A percentile compares a stretch with the other conserved stretches of the same genome.
Evolutionary conservation across 768 basidiomycete species (phyloP).

Genomic region (Inosperma sp.): DNA sequence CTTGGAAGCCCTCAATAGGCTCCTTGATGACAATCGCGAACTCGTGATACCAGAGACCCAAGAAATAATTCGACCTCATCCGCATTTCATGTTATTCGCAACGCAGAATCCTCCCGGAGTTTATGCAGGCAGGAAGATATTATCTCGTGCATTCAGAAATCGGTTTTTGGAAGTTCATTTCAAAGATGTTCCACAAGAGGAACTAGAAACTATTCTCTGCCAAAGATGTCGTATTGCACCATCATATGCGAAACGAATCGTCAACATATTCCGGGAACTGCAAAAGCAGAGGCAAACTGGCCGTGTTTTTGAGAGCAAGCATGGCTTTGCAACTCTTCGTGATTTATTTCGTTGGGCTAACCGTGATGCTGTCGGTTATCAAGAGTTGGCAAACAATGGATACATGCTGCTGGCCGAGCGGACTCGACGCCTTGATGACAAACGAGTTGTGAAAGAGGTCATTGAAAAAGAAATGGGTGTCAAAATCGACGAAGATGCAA

Average conservation of each 20-base stretch:
- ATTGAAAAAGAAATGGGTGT: slow-evolving; percentile 89
- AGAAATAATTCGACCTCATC: slow-evolving; percentile 89
- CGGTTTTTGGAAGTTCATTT: slow-evolving; percentile 98
- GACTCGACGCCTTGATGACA: slow-evolving; percentile 80
- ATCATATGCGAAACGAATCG: slow-evolving; percentile 87
- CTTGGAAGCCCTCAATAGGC: slow-evolving; percentile 91
- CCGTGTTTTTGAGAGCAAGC: slow-evolving; percentile 95
- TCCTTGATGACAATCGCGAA: slow-evolving; percentile 97
- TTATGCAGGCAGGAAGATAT: slow-evolving; percentile 90
- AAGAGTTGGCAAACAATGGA: slow-evolving; percentile 91
- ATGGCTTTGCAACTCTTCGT: slow-evolving; percentile 93
- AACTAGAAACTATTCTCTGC: slow-evolving; percentile 91
- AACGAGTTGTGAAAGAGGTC: slow-evolving; percentile 83
- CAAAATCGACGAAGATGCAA: slow-evolving; percentile 59
- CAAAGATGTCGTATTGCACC: slow-evolving; percentile 91
- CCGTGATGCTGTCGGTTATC: slow-evolving; percentile 81
- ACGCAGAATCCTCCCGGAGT: slow-evolving; percentile 97
- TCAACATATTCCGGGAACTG: slow-evolving; percentile 86
- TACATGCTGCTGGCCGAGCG: slow-evolving; percentile 97
- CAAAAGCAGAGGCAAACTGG: slow-evolving; percentile 87
- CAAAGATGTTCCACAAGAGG: slow-evolving; percentile 90
- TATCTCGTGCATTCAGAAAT: slow-evolving; percentile 95
- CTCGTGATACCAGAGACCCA: slow-evolving; percentile 93
- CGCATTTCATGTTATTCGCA: slow-evolving; percentile 96
- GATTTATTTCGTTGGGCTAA: slow-evolving; percentile 98